Percentiles rank a stretch among this genome's conserved stretches.
Conservation (phyloP, 257 asterid genomes). For the Fraxinus anomala region DNA sequence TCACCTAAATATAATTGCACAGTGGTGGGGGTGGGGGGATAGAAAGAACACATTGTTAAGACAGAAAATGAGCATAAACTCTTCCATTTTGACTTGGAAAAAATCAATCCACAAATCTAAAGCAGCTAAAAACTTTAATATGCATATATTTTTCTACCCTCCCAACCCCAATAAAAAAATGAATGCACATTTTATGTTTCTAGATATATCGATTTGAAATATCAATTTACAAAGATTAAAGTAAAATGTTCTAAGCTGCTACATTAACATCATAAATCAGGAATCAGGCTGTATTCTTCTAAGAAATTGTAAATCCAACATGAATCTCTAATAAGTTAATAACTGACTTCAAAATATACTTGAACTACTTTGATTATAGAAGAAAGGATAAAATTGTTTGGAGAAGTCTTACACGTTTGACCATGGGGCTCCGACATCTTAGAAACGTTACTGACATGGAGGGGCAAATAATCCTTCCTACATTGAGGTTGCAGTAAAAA, state of each 20-base stretch:
- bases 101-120: background rate
- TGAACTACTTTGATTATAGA: background rate
- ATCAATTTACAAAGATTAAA: conserved; percentile 9
- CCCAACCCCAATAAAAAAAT: background rate
- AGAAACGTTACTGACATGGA: background rate
- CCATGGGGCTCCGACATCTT: background rate
- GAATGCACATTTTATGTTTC: background rate
- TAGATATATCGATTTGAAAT: background rate
- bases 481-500: background rate
- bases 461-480: background rate
- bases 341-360: background rate
- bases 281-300: conserved; percentile 1
- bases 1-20: conserved; percentile 60
- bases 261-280: conserved; percentile 2
- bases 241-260: conserved; percentile 10
- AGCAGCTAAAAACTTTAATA: background rate
- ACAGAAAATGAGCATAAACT: conserved; percentile 8
- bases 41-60: background rate
- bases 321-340: background rate
- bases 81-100: conserved; percentile 1
- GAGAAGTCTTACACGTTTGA: background rate
- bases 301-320: background rate
- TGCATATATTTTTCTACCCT: background rate
- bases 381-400: background rate
- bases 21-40: conserved; percentile 3